Conservation (phyloP, 1,139 yeast species). For the Protomyces lactucae-debilis region DNA sequence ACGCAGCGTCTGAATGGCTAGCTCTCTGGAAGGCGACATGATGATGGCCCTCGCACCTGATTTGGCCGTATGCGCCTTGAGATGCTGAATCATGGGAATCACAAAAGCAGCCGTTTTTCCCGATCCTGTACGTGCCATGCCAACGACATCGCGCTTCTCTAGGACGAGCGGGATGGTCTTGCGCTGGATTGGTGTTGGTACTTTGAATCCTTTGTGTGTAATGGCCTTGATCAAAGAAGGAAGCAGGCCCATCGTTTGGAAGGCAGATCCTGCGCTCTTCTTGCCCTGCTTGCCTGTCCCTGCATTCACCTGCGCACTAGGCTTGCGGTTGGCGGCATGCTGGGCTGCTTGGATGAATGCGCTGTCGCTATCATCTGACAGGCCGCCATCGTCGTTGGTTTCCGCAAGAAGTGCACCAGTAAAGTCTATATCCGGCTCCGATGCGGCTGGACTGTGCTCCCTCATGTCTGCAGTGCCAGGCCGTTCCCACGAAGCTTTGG, state of each 20-base stretch:
- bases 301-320: not conserved
- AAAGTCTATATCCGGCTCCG: slow-evolving; percentile 24
- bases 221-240: slow-evolving; percentile 66
- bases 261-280: slow-evolving; percentile 21
- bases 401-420: slow-evolving; percentile 4
- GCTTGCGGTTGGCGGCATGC: slow-evolving; percentile 6
- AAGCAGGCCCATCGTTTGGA: slow-evolving; percentile 62
- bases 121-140: slow-evolving; percentile 98
- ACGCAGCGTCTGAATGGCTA: slow-evolving; percentile 85
- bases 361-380: slow-evolving; percentile 27
- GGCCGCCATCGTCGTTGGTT: slow-evolving; percentile 1
- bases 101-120: slow-evolving; percentile 98
- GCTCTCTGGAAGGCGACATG: slow-evolving; percentile 86
- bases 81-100: slow-evolving; percentile 82
- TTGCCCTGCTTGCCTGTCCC: slow-evolving; percentile 1
- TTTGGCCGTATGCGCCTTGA: slow-evolving; percentile 69
- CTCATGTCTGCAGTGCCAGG: not conserved
- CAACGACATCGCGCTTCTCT: slow-evolving; percentile 89
- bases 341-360: slow-evolving; percentile 25
- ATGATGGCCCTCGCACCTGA: slow-evolving; percentile 80
- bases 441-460: slow-evolving; percentile 15
- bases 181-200: slow-evolving; percentile 96
- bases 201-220: slow-evolving; percentile 77
- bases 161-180: slow-evolving; percentile 86
- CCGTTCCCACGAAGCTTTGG: too few species aligned